A percentile compares a stretch with the other conserved stretches of the same genome.
Conservation (phyloP, 805 yeast genomes). For the Debaryomyces tyrocola region DNA sequence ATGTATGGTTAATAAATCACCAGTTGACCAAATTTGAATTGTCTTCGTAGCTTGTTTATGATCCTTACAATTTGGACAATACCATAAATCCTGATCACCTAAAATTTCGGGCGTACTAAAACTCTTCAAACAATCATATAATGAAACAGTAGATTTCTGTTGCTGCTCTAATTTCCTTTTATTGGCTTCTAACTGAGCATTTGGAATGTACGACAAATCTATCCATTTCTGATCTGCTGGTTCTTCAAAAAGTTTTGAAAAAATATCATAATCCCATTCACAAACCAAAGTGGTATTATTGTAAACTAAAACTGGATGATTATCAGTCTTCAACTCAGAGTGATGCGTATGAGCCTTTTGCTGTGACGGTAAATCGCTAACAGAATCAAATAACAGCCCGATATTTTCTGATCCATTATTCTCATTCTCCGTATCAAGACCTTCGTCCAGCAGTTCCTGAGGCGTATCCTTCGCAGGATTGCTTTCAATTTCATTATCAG, state of each 20-base stretch:
- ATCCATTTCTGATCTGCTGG: constrained; percentile 58
- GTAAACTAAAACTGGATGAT: constrained; percentile 21
- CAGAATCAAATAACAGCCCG: constrained; percentile 20
- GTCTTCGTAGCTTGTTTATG: constrained; percentile 90
- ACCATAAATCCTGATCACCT: constrained; percentile 91
- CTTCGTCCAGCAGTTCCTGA: constrained; percentile 28
- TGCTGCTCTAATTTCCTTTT: constrained; percentile 34
- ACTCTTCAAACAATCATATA: constrained; percentile 71
- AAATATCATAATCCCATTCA: constrained; percentile 59
- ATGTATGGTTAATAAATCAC: constrained; percentile 87
- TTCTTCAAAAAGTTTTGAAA: constrained; percentile 53
- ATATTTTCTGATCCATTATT: constrained; percentile 9
- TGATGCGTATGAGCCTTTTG: neutral
- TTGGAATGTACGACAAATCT: constrained; percentile 36
- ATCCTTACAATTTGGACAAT: constrained; percentile 85
- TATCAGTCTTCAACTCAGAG: constrained; percentile 1
- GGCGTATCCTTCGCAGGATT: constrained; percentile 5
- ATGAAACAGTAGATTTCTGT: constrained; percentile 46
- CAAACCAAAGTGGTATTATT: constrained; percentile 46
- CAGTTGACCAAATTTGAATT: constrained; percentile 90
- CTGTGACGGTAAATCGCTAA: constrained; percentile 10
- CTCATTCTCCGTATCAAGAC: constrained; percentile 24
- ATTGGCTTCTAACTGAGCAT: constrained; percentile 54
- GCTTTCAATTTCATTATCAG: constrained; percentile 2
- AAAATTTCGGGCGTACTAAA: constrained; percentile 83